Conservation (phyloP, 306 rosid species). For the Canavalia ensiformis region DNA sequence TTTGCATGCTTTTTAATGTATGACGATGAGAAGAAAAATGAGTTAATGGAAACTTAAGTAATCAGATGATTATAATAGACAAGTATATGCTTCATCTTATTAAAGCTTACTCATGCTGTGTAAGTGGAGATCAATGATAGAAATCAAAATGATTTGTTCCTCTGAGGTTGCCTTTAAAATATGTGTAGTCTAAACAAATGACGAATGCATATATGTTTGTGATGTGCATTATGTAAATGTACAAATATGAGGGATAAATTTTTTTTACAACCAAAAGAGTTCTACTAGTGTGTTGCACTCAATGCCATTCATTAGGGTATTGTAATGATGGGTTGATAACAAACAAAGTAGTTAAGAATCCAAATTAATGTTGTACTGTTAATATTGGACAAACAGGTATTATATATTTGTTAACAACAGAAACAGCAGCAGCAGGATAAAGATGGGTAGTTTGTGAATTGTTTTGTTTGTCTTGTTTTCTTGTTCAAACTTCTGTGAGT, state of each 20-base stretch:
- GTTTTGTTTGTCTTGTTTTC: conserved; percentile 20
- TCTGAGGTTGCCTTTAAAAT: conserved; percentile 1
- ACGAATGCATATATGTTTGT: neutral
- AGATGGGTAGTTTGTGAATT: conserved; percentile 7
- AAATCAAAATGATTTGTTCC: neutral
- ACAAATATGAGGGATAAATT: neutral
- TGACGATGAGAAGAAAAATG: neutral
- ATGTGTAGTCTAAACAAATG: neutral
- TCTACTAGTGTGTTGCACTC: neutral
- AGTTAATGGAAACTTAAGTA: neutral
- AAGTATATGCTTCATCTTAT: conserved; percentile 1
- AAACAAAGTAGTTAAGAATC: conserved; percentile 6
- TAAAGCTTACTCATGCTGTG: neutral
- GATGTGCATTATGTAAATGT: neutral
- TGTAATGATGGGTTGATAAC: neutral
- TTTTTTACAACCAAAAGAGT: neutral
- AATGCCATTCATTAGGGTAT: neutral
- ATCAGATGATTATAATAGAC: neutral
- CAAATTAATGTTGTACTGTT: conserved; percentile 14
- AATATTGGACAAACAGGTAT: neutral
- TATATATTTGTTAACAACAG: neutral
- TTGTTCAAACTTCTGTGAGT: conserved; percentile 29
- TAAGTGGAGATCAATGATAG: neutral
- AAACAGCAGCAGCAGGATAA: neutral
- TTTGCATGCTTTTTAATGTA: conserved; percentile 16